These are phyloP conservation scores for Neurospora hispaniola DNA, from an alignment of 495 filamentous ascomycete species.

Conservation along the genomic window DNA sequence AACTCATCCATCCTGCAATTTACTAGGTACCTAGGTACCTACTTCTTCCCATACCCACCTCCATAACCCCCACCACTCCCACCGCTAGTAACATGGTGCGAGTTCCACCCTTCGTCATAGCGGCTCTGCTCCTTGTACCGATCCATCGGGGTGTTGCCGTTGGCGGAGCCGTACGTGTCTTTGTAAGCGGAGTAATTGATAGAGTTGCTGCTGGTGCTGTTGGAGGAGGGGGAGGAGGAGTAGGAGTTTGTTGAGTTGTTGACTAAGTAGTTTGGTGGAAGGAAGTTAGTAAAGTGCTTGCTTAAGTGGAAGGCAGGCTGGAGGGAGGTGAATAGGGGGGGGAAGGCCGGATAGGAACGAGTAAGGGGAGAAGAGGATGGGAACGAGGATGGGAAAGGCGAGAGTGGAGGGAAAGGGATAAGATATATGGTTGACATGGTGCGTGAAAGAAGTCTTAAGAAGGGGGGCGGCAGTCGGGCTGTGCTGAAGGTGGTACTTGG, in stretches of 20 bases:
- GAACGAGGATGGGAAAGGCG: not conserved
- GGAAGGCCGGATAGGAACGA: not conserved
- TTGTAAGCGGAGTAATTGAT: not conserved
- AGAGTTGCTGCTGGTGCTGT: not conserved
- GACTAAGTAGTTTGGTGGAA: not conserved
- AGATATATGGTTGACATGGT: not conserved
- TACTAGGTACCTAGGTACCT: too few species aligned
- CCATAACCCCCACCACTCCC: not conserved
- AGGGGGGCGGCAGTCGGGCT: not conserved
- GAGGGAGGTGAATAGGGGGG: too few species aligned
- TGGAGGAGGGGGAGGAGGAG: not conserved
- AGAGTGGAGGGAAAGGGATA: not conserved
- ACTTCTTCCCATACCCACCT: not conserved
- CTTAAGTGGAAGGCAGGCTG: too few species aligned
- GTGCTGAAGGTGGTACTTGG: not conserved
- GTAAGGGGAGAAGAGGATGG: not conserved
- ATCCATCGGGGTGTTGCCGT: not conserved
- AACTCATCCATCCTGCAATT: too few species aligned
- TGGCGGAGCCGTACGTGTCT: not conserved
- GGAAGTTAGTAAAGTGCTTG: not conserved
- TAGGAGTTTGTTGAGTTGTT: not conserved
- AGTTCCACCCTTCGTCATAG: not conserved
- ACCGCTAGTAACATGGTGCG: not conserved
- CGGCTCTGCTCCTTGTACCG: not conserved
- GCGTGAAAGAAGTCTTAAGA: not conserved